These are phyloP conservation scores for Trebouxiophyceae sp. DNA, from an alignment of 163 green algal genomes.

Conservation along the genomic window DNA sequence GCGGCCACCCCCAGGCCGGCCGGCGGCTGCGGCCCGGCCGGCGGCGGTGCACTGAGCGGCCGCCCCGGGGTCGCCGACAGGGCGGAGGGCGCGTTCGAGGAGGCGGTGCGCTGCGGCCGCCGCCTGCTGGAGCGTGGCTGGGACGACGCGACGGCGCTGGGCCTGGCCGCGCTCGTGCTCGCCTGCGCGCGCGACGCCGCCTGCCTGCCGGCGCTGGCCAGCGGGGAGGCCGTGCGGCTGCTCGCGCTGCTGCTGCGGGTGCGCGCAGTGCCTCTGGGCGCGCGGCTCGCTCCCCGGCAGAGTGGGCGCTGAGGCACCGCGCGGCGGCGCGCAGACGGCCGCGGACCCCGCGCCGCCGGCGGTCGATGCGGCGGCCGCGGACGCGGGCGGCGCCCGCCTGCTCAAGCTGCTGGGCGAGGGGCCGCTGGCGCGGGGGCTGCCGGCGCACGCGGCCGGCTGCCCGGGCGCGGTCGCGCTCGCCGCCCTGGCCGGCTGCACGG, in stretches of 20 bases:
- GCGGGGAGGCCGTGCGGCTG: conserved; percentile 2
- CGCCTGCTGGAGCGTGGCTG: conserved; percentile 1
- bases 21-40: no score
- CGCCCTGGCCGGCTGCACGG: no score
- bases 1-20: not conserved
- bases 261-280: no score
- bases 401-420: not conserved
- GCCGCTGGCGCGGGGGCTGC: no score
- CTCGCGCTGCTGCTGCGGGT: not conserved
- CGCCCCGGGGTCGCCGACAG: no score
- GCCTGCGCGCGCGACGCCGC: conserved; percentile 20
- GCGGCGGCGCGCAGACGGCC: no score
- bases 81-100: conserved; percentile 17
- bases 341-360: conserved; percentile 3
- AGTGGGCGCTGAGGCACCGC: no score
- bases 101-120: conserved; percentile 5
- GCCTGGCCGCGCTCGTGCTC: conserved; percentile 25
- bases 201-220: conserved; percentile 10
- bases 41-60: no score
- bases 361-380: no score
- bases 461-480: not conserved
- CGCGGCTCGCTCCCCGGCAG: no score
- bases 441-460: no score
- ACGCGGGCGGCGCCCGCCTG: no score
- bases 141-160: conserved; percentile 20